Base-by-base conservation (phyloP, 345 rosid species). In the Ailanthus altissimus region DNA sequence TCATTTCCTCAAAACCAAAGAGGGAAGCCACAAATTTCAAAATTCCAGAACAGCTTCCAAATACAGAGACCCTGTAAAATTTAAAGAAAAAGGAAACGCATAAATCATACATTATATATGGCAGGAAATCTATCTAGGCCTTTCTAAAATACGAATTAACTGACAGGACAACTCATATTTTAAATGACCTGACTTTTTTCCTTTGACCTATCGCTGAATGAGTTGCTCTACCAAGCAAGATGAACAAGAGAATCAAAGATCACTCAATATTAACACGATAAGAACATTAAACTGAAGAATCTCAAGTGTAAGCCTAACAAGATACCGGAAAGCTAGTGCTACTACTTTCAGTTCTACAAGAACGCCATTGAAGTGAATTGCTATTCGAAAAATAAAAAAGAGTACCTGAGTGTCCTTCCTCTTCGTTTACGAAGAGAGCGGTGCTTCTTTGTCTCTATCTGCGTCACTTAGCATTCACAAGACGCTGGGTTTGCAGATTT, bases 11-110 rank as follows among this genome's bases (percentile, higher is more conserved):
- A 16, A 51, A 47, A 38, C 32, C 10, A 49, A 49, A n/a, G 77
- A 74, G 77, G 77, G 78, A 65, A 75, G 40, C 28, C 21, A 64
- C 6, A 38, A 40, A 18, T 49, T 75, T 63, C 51, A 36, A 72
- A 72, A 20, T n/a, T 23, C 38, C 46, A 61, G 8, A 74, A 20
- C 50, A 20, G 18, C 28, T 74, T 46, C 47, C 69, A 16, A 25
- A 42, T 58, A 13, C 14, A 56, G 43, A 59, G 46, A 58, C 5
- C 38, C 60, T 25, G 4, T 3, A 12, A 73, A 73, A 5, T 46
- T 26, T 20, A 63, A 53, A 36, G 1, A 11, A 28, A 32, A 6
- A 12, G 0, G 50, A 63, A 62, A 32, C 38, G 38, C 38, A 32
- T 32, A 32, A 18, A 25, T 10, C 1, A 49, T 16, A 21, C 11